A percentile compares a stretch with the other conserved stretches of the same genome.
phyloP scores from a whole-genome alignment of 495 filamentous ascomycete species.

The Pseudomonodictys pantanalensis region DNA sequence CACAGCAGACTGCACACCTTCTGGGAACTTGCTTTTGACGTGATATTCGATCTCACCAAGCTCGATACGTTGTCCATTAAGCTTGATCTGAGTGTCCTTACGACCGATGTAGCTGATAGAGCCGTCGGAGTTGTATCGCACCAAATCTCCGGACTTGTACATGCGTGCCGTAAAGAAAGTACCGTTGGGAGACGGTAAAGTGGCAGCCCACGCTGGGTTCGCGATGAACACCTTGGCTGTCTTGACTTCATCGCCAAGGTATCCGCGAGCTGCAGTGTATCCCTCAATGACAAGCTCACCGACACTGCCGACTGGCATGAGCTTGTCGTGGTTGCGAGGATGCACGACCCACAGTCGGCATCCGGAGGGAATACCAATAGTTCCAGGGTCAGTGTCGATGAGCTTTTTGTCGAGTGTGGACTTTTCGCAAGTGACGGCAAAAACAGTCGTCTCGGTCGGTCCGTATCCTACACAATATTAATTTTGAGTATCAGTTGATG shows the following conservation, averaged over 20 bases:
- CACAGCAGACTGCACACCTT: constrained; percentile 17
- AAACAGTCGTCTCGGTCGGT: constrained; percentile 20
- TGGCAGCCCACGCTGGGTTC: constrained; percentile 16
- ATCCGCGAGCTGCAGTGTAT: constrained; percentile 32
- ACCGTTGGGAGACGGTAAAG: background rate
- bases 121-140: constrained; percentile 44
- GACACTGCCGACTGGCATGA: constrained; percentile 46
- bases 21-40: constrained; percentile 38
- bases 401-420: constrained; percentile 3
- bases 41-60: constrained; percentile 56
- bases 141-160: constrained; percentile 46
- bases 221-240: constrained; percentile 23
- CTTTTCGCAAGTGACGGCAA: constrained; percentile 3
- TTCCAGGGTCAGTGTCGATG: constrained; percentile 9
- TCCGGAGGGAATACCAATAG: constrained; percentile 16
- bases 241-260: constrained; percentile 24
- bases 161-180: constrained; percentile 7
- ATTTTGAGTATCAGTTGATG: background rate
- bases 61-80: constrained; percentile 45
- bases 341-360: constrained; percentile 44
- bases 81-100: constrained; percentile 43
- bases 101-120: constrained; percentile 47
- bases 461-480: constrained; percentile 16
- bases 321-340: constrained; percentile 37
- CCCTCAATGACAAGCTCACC: constrained; percentile 47